Base-by-base conservation (phyloP, 495 filamentous ascomycete genomes). In the Barbatosphaeria neglecta region DNA sequence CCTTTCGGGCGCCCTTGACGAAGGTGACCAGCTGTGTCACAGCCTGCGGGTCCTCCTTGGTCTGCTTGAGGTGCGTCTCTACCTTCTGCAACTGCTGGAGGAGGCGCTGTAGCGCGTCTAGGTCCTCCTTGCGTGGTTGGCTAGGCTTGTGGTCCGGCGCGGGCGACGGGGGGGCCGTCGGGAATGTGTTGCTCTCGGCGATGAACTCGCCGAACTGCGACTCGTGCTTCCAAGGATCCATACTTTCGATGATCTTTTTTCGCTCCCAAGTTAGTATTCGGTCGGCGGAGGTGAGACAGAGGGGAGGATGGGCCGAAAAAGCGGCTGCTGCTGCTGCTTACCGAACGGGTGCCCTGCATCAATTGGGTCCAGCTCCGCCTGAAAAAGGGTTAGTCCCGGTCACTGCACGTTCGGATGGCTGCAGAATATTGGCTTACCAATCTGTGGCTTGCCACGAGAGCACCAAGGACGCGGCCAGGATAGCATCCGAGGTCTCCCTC, bases 391-490 rank as follows among this genome's bases (percentile, higher is more conserved):
- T 53, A 70, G 62, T 49, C 48, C 66, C 45, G 65, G 65, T 54
- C 49, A 38, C 15, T 27, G 50, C 44, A 48, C 39, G 28, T 20
- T 53, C 47, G 59, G 56, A 39, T 57, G 47, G 45, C 25, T 58
- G 62, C 50, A 56, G 48, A 62, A 31, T 58, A 62, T 65, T 55
- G 73, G 31, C 87, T 74, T 72, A 95, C 92, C 89, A 96, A 67
- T 97, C 92, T 52, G 82, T 88, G 48, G 86, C 85, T 68, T 97
- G 92, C 93, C 93, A 98, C 39, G 90, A 90, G 38, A 98, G 72
- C 41, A 97, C 74, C 27, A 95, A 80, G 11, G 90, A 97, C 22
- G 92, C 87, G 43, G 90, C 92, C 23, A 98, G 75, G 46, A 95
- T 82, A 28, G 90, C 87, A 66, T 98, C 90, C 13, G 86, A 88